Percentiles rank a stretch among this genome's conserved stretches.
Conservation (phyloP, 139 green algal genomes). For the Chlorella sp. region DNA sequence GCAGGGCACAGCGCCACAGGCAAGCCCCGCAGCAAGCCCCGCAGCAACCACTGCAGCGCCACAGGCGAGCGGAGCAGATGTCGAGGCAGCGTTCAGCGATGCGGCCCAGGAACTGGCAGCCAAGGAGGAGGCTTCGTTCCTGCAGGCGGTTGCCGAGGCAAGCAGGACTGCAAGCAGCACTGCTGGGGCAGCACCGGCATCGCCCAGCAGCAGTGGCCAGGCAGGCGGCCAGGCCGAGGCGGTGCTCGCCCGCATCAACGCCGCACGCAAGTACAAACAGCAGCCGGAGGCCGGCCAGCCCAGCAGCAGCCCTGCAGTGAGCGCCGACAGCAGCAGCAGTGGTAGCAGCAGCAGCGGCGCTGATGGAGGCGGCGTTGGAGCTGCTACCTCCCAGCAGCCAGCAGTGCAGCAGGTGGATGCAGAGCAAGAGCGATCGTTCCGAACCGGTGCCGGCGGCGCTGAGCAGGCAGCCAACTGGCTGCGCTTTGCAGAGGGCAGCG, state of each 20-base stretch:
- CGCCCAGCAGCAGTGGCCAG: not conserved
- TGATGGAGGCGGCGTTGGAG: too few species aligned
- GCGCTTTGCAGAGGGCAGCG: slow-evolving; percentile 29
- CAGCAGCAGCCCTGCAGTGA: not conserved
- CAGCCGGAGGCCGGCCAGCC: too few species aligned
- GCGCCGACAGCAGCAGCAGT: too few species aligned
- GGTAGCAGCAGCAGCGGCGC: not conserved
- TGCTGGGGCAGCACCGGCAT: not conserved
- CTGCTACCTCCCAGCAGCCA: not conserved
- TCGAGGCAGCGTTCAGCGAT: not conserved
- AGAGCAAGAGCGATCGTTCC: slow-evolving; percentile 18
- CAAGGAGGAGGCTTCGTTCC: not conserved
- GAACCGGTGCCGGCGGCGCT: slow-evolving; percentile 43
- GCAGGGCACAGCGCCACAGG: not conserved
- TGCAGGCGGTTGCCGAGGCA: not conserved
- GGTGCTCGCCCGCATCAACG: slow-evolving; percentile 6
- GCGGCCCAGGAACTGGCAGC: slow-evolving; percentile 1
- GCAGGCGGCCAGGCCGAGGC: not conserved
- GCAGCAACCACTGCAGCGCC: not conserved
- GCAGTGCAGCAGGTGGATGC: slow-evolving; percentile 22
- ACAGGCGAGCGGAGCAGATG: not conserved
- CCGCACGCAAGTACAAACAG: slow-evolving; percentile 25
- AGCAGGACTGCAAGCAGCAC: not conserved
- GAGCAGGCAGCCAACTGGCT: slow-evolving; percentile 52
- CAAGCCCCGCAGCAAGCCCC: not conserved